Evolutionary conservation across 1,284 basidiomycete species (phyloP).

Genomic region (Ustilago sp.): DNA sequence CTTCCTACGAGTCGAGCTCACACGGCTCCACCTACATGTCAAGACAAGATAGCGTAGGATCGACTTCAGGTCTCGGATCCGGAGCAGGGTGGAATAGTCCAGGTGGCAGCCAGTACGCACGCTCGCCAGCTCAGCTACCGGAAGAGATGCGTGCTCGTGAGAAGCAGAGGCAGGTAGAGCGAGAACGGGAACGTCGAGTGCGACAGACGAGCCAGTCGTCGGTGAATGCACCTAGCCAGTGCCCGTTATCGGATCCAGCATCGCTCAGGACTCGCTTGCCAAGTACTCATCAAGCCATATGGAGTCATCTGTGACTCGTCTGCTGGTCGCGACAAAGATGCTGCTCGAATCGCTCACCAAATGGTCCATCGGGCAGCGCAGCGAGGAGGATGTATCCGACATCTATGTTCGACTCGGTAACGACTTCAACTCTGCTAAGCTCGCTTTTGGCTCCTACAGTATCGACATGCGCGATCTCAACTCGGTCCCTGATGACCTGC

Average conservation of each 20-base stretch:
- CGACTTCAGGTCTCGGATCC: conserved; percentile 21
- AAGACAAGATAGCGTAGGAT: conserved; percentile 46
- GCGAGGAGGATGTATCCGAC: conserved; percentile 89
- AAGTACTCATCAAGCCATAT: conserved; percentile 72
- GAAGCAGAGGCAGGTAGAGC: conserved; percentile 43
- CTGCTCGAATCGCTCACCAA: conserved; percentile 89
- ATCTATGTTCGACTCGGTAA: conserved; percentile 96
- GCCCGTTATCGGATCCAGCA: conserved; percentile 5
- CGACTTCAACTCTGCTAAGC: conserved; percentile 93
- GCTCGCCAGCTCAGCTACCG: conserved; percentile 50
- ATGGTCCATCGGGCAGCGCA: conserved; percentile 74
- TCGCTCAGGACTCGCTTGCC: conserved; percentile 23
- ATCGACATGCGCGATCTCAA: conserved; percentile 94
- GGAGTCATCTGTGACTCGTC: conserved; percentile 90
- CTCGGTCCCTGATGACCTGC: conserved; percentile 87
- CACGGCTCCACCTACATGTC: conserved; percentile 30
- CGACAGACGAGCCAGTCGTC: conserved; percentile 45
- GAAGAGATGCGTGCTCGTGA: conserved; percentile 55
- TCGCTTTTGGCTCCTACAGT: conserved; percentile 84
- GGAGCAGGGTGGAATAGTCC: conserved; percentile 32
- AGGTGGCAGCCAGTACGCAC: conserved; percentile 18
- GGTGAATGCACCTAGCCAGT: conserved; percentile 16
- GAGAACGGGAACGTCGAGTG: conserved; percentile 41
- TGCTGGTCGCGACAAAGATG: conserved; percentile 94
- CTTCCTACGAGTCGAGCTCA: conserved; percentile 22